Percentiles rank a stretch among this genome's conserved stretches.
Conservation (phyloP, 345 rosid genomes). For the Eutrema heterophyllum region DNA sequence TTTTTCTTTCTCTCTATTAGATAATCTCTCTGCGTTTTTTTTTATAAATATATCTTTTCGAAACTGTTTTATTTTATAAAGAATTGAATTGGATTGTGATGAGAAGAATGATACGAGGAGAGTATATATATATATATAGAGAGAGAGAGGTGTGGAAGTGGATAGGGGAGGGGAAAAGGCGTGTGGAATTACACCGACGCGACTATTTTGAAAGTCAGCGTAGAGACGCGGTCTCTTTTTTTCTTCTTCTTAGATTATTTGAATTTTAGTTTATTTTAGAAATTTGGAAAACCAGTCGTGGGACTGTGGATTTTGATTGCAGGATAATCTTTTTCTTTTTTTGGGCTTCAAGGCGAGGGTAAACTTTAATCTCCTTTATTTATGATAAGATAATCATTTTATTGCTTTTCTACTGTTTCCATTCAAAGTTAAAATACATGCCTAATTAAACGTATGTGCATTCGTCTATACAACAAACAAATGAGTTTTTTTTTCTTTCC, state of each 20-base stretch:
- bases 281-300: not conserved
- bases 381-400: slow-evolving; percentile 3
- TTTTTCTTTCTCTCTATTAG: not conserved
- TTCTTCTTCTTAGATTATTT: not conserved
- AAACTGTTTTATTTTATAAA: not conserved
- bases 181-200: slow-evolving; percentile 32
- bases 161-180: slow-evolving; percentile 13
- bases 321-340: slow-evolving; percentile 25
- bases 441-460: not conserved
- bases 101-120: slow-evolving; percentile 13
- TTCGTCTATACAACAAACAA: not conserved
- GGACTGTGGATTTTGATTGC: slow-evolving; percentile 24
- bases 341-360: not conserved
- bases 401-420: not conserved
- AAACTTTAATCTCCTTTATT: not conserved
- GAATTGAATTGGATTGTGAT: not conserved
- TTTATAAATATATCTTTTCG: no score
- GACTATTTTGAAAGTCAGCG: slow-evolving; percentile 23
- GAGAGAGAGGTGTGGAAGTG: not conserved
- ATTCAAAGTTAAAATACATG: not conserved
- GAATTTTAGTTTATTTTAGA: not conserved
- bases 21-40: not conserved
- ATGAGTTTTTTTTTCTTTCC: no score
- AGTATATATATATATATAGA: not conserved
- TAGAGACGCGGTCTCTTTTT: slow-evolving; percentile 24